These are phyloP conservation scores for Coniochaeta hoffmannii DNA, from an alignment of 2,329 filamentous ascomycete species.

Conservation along the genomic window DNA sequence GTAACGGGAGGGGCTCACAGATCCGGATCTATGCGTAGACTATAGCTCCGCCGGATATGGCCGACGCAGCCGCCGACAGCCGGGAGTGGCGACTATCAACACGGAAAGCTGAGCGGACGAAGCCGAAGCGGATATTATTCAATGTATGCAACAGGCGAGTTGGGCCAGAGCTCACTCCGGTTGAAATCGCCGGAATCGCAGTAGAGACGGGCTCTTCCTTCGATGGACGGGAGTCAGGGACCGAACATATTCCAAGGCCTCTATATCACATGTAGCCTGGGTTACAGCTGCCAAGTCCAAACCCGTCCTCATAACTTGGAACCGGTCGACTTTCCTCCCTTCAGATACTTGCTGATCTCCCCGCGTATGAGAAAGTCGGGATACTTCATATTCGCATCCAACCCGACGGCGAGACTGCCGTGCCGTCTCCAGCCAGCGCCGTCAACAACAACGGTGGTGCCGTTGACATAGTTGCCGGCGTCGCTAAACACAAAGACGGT, in stretches of 20 bases:
- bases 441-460: slow-evolving; percentile 70
- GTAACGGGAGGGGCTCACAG: background rate
- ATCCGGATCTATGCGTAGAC: background rate
- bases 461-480: slow-evolving; percentile 79
- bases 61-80: background rate
- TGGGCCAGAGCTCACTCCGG: background rate
- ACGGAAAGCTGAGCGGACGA: background rate
- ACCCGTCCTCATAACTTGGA: background rate
- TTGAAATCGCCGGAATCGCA: no score
- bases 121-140: no score
- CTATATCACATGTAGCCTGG: background rate
- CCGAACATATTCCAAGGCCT: background rate
- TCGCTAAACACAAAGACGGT: slow-evolving; percentile 86
- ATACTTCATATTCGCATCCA: slow-evolving; percentile 41
- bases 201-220: background rate
- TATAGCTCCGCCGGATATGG: background rate
- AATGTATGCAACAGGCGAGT: background rate
- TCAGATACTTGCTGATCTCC: slow-evolving; percentile 30
- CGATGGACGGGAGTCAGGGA: background rate
- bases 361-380: slow-evolving; percentile 40
- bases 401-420: slow-evolving; percentile 35
- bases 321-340: slow-evolving; percentile 23
- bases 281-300: background rate
- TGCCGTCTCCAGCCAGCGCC: slow-evolving; percentile 51
- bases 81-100: background rate